Percentiles rank a stretch among this genome's conserved stretches.
phyloP scores from a whole-genome alignment of 2,329 filamentous ascomycete genomes.

The Xylariaceae sp. region DNA sequence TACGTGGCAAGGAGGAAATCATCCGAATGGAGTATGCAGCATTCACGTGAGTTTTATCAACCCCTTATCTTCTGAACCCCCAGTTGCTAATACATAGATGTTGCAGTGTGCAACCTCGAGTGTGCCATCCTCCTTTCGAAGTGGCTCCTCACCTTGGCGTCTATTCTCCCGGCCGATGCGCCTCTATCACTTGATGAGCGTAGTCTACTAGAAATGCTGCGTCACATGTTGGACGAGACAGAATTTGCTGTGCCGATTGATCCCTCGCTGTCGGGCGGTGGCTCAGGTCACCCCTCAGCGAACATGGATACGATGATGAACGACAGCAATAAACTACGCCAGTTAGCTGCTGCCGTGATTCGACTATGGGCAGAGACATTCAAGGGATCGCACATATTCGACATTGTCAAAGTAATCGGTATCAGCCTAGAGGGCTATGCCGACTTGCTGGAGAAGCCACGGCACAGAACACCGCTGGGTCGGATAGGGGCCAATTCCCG shows the following conservation, averaged over 20 bases:
- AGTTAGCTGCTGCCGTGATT: constrained; percentile 53
- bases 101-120: constrained; percentile 54
- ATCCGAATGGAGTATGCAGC: constrained; percentile 58
- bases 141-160: constrained; percentile 53
- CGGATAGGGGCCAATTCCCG: constrained; percentile 30
- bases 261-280: constrained; percentile 44
- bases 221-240: constrained; percentile 56
- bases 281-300: constrained; percentile 33
- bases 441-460: constrained; percentile 50
- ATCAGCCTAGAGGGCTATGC: constrained; percentile 53
- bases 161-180: constrained; percentile 46
- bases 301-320: constrained; percentile 41
- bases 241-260: constrained; percentile 58
- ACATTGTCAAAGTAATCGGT: constrained; percentile 55
- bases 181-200: constrained; percentile 49
- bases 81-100: constrained; percentile 10
- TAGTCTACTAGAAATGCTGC: constrained; percentile 50
- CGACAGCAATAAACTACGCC: constrained; percentile 48
- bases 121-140: constrained; percentile 57
- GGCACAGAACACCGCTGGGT: constrained; percentile 42
- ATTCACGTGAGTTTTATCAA: constrained; percentile 45
- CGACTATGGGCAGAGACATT: constrained; percentile 58
- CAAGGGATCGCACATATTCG: constrained; percentile 56
- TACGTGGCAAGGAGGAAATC: constrained; percentile 58
- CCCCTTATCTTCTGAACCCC: neutral